Base-by-base conservation (phyloP, 371 early-diverging fungal genomes). In the Dentiscutata heterogama region DNA sequence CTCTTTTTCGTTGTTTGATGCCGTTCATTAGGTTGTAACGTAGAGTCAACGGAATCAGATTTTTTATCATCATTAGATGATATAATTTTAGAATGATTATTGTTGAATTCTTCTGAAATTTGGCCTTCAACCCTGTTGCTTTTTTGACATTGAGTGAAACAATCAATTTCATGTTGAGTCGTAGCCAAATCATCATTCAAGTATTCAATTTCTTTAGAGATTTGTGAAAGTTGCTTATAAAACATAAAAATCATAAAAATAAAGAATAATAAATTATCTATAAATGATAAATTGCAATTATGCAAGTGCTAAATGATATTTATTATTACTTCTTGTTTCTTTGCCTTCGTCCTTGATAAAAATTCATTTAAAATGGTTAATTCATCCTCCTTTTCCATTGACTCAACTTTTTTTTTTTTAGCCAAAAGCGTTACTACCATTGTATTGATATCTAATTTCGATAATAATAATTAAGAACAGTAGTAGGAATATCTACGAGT, bases 291-390 rank as follows among this genome's bases (percentile, higher is more conserved):
- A 50, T 22, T 76, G 22, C 8, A 22, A 54, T 53, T 51, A 20
- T 25, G 22, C 0, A 58, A 42, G 42, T 42, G 5, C 10, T 42
- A 42, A 42, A 42, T 42, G 42, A 42, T 42, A 42, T 42, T 42
- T 42, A 42, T 42, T 42, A 82, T 72, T 79, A 84, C 88, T 74
- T 86, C 85, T 68, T 88, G 86, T 83, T 92, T 93, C 42, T 88
- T 86, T 3, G 86, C 70, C 64, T 88, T 90, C 16, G 90, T 85
- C 27, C 88, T 88, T 31, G 84, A 82, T 67, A 96, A 85, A 81
- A 96, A 96, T 79, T 90, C 88, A 39, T 88, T 83, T 53, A 94
- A 83, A 10, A 94, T 87, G 20, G 88, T 82, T 74, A 91, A 81
- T 50, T 93, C 91, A 29, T 89, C 84, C 65, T 89, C 87, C 51